A percentile compares a stretch with the other conserved stretches of the same genome.
Evolutionary conservation across 2,329 filamentous ascomycete species (phyloP).

Genomic region (Setomelanomma holmii): DNA sequence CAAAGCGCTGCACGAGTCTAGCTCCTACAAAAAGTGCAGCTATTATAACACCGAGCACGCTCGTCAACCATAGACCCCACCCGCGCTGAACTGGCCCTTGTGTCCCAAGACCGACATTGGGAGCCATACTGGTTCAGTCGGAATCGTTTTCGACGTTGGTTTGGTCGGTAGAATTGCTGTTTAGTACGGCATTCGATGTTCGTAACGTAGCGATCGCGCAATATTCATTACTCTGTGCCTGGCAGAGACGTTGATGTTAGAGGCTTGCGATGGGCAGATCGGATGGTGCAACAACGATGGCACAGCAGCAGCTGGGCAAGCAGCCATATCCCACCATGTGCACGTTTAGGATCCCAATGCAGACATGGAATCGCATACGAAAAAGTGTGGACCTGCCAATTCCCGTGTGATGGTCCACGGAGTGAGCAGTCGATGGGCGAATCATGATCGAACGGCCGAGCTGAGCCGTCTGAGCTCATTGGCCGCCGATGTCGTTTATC

Average conservation of each 20-base stretch:
- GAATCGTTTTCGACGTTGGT: neutral
- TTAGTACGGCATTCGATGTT: too few species aligned
- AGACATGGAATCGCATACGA: neutral
- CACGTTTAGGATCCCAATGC: neutral
- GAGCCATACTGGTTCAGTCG: conserved; percentile 19
- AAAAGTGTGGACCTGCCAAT: neutral
- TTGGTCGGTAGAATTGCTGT: neutral
- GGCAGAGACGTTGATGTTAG: too few species aligned
- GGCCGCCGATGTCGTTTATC: neutral
- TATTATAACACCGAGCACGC: conserved; percentile 26
- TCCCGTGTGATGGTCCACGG: neutral
- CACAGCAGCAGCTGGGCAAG: too few species aligned
- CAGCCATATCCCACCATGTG: too few species aligned
- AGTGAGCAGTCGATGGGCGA: neutral
- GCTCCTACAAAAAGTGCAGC: conserved; percentile 25
- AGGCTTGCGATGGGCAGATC: neutral
- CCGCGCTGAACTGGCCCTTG: conserved; percentile 28
- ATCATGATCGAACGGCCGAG: neutral
- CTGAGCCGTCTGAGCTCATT: neutral
- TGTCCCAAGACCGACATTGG: conserved; percentile 31
- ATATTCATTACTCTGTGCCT: too few species aligned
- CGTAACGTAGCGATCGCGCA: too few species aligned
- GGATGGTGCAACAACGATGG: neutral
- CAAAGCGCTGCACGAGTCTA: conserved; percentile 21
- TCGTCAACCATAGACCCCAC: conserved; percentile 31